Base-by-base conservation (phyloP, 371 early-diverging fungal species). In the Mucor piriformis region DNA sequence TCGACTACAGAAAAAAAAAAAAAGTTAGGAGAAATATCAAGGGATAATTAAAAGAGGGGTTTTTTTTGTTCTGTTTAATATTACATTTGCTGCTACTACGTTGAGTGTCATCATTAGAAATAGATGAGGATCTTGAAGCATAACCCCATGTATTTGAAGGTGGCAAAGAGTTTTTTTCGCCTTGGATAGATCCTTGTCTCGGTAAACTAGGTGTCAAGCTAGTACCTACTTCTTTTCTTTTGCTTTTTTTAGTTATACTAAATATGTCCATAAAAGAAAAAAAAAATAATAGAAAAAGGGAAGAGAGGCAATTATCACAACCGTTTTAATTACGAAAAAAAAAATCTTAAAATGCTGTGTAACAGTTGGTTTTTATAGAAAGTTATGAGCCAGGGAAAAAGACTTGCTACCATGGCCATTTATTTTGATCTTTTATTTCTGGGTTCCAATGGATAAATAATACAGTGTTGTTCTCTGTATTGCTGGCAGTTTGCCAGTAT, bases 41-140 rank as follows among this genome's bases (percentile, higher is more conserved):
- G 46, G 35, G 48, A 29, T 56, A 24, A 50, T 33, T 12, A 47
- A 20, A 21, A 54, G 18, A 54, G 46, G 25, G 24, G 24, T 24
- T 13, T 24, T 46, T 24, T 24, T 46, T 42, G n/a, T 20, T 20
- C 3, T 42, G 8, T 29, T 29, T n/a, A n/a, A n/a, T n/a, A n/a
- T 29, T 29, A 29, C n/a, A 42, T 20, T 46, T 46, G 3, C 34
- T 33, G n/a, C 52, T 55, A 34, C 56, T 35, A 20, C 55, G 61
- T 42, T 52, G 59, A 43, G 38, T 21, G 23, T 59, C 66, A 52
- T 65, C 66, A 34, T 51, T 50, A 32, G 61, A 60, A 38, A 65
- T 56, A 42, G 66, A 65, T 47, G 66, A 65, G 7, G 66, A 60
- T 65, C 66, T 56, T 21, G 66, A 55, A 23, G 59, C 18, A 18